Evolutionary conservation across 306 rosid species (phyloP).

Genomic region (Dicorynia guianensis): DNA sequence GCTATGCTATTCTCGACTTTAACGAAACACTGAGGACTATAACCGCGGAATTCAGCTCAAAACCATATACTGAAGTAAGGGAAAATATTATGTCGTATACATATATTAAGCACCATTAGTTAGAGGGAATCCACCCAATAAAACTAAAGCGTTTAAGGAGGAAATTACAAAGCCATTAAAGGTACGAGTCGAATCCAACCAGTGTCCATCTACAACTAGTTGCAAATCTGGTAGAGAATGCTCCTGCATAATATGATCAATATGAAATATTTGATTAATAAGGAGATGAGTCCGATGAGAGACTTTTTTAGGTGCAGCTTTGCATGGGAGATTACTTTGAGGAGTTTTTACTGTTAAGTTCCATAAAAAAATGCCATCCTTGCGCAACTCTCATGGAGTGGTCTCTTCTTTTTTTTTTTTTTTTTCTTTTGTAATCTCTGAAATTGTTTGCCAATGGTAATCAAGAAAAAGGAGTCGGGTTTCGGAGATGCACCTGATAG

Average conservation of each 20-base stretch:
- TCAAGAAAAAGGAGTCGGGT: not conserved
- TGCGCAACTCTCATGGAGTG: not conserved
- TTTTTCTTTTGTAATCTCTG: not conserved
- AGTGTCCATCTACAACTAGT: constrained; percentile 34
- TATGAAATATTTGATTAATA: not conserved
- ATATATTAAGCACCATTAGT: constrained; percentile 31
- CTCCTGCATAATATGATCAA: constrained; percentile 39
- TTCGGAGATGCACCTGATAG: constrained; percentile 17
- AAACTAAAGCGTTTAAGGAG: not conserved
- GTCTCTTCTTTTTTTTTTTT: not conserved
- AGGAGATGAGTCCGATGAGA: not conserved
- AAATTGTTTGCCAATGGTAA: not conserved
- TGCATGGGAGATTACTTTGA: constrained; percentile 8
- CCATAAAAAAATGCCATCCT: constrained; percentile 8
- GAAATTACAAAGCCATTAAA: constrained; percentile 2
- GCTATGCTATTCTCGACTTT: not conserved
- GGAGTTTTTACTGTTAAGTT: constrained; percentile 8
- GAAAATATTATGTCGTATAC: not conserved
- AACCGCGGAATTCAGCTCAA: constrained; percentile 3
- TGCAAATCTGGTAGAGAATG: constrained; percentile 31
- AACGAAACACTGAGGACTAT: constrained; percentile 25
- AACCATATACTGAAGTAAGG: not conserved
- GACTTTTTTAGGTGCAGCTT: not conserved
- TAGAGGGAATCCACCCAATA: constrained; percentile 27
- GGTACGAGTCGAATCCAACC: constrained; percentile 32